Evolutionary conservation across 2,329 filamentous ascomycete species (phyloP), one percentile per base, ranked within the genome.

Genomic region (Piedraia hortae): DNA sequence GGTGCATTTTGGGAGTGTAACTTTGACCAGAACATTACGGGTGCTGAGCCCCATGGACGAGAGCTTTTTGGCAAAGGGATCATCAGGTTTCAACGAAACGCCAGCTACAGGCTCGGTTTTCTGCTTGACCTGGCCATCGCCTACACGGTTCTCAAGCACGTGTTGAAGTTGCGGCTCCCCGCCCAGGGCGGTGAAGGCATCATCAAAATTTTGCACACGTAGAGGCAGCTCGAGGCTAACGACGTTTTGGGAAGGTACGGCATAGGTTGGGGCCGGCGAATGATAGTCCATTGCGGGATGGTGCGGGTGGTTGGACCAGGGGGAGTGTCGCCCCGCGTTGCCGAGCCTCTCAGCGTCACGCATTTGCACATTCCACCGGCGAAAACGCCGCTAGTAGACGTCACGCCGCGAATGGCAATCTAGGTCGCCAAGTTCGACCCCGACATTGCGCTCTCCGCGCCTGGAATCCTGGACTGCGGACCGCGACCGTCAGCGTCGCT

Each of bases 1-100:
- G 2, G 78, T 91, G 25, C 75, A 56, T 43, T 68, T 85, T 0
- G 85, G 82, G 1, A 93, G 63, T 0, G 70, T 78, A 24, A 97
- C 57, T 41, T 78, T 80, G 23, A 97, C 54, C 10, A 93, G 56
- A 10, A 93, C 50, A 38, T 91, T 89, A 39, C 78, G 74, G 6
- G 75, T 72, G 10, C 61, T 49, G 14, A 68, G 61, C 38, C 69
- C 72, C 18, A 68, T 66, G 5, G 82, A 90, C 33, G 70, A 53
- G 28, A 90, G 53, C 5, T 74, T 73, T 33, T 71, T 69, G 35
- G 72, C 66, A 36, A 75, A 64, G 3, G 70, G 68, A 42, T 88
- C 77, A 31, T 77, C 61, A 12, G 72, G 73, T 11, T 74, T 65
- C 24, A 93, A 53, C 34, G 71, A 73, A n/a, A 89, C 48, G 2